These are phyloP conservation scores for Atkinsonella texensis DNA, from an alignment of 2,329 filamentous ascomycete genomes.

Conservation along the genomic window DNA sequence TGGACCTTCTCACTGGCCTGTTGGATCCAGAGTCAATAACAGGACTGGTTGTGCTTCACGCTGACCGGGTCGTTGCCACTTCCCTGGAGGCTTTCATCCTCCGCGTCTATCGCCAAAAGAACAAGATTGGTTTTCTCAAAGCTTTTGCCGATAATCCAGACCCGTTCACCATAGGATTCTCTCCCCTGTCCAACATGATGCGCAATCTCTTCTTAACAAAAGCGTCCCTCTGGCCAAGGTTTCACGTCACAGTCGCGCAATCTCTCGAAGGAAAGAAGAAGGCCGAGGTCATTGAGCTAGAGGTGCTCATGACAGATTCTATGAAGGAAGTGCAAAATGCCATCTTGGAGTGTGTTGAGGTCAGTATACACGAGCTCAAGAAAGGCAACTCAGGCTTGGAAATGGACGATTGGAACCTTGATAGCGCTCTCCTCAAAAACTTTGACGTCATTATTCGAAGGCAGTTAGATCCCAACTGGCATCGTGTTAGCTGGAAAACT, in stretches of 20 bases:
- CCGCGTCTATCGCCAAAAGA: constrained; percentile 85
- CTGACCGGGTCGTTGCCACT: constrained; percentile 75
- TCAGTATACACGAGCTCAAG: constrained; percentile 85
- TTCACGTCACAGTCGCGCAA: constrained; percentile 80
- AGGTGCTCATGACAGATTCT: constrained; percentile 87
- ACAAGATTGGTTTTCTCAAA: constrained; percentile 87
- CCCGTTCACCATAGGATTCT: constrained; percentile 78
- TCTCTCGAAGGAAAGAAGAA: constrained; percentile 86
- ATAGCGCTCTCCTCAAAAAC: constrained; percentile 82
- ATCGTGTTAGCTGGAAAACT: constrained; percentile 88
- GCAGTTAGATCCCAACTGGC: constrained; percentile 94
- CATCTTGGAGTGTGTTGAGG: constrained; percentile 90
- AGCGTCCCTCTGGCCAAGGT: constrained; percentile 82
- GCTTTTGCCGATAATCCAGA: constrained; percentile 92
- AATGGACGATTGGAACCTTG: constrained; percentile 93
- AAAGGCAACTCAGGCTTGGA: constrained; percentile 83
- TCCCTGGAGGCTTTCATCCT: constrained; percentile 92
- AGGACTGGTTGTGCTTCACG: constrained; percentile 76
- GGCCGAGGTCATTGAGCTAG: constrained; percentile 92
- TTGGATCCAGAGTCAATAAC: constrained; percentile 77
- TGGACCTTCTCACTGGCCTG: constrained; percentile 78
- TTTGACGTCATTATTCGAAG: constrained; percentile 82
- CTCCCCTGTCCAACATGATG: constrained; percentile 81
- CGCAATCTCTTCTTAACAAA: constrained; percentile 79
- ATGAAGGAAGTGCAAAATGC: constrained; percentile 93